Evolutionary conservation across 2,329 filamentous ascomycete genomes (phyloP).

Genomic region (Fusarium pseudocircinatum): DNA sequence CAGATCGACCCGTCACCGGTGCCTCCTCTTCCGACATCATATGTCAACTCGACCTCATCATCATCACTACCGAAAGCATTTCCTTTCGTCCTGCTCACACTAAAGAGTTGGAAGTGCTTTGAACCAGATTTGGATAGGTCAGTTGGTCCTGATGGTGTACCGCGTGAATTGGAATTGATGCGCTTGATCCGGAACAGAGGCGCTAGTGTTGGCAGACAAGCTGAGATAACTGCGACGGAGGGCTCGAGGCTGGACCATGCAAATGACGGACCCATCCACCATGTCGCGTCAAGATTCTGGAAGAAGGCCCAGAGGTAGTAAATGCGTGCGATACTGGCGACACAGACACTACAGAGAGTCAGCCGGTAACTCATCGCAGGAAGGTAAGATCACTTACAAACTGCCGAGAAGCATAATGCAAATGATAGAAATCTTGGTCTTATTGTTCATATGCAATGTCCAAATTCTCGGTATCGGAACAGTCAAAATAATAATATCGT

Average conservation of each 20-base stretch:
- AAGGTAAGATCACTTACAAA: neutral
- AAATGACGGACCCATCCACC: conserved; percentile 16
- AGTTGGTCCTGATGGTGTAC: conserved; percentile 8
- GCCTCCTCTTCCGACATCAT: neutral
- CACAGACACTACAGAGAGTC: neutral
- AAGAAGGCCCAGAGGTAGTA: conserved; percentile 22
- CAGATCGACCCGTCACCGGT: neutral
- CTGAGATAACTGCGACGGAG: neutral
- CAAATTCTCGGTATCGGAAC: conserved; percentile 17
- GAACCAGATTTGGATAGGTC: conserved; percentile 10
- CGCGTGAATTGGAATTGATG: neutral
- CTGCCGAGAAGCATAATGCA: conserved; percentile 18
- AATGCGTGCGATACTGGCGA: conserved; percentile 4
- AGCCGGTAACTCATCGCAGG: fast-evolving
- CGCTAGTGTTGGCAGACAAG: neutral
- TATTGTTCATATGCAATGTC: conserved; percentile 15
- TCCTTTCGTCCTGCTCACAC: neutral
- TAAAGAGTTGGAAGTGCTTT: conserved; percentile 4
- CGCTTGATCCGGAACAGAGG: conserved; percentile 8
- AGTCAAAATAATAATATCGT: conserved; percentile 5
- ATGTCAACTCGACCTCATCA: conserved; percentile 10
- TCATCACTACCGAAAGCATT: conserved; percentile 5
- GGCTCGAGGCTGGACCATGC: conserved; percentile 20
- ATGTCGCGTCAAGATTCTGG: conserved; percentile 9
- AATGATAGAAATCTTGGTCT: conserved; percentile 12